Evolutionary conservation across 2,329 filamentous ascomycete genomes (phyloP).

Genomic region (Phialophora verrucosa): DNA sequence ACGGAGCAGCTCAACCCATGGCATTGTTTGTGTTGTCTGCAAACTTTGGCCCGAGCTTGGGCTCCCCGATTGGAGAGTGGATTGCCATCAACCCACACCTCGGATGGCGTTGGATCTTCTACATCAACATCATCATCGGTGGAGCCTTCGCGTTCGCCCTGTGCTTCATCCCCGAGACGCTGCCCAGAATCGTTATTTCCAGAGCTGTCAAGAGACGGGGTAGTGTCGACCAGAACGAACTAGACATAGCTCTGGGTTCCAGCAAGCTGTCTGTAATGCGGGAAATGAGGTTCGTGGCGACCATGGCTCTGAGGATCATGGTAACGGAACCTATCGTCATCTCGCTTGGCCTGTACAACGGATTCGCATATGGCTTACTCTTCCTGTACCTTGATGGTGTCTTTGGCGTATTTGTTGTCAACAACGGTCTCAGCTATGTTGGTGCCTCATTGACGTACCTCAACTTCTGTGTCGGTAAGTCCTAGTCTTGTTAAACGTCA

Average conservation of each 20-base stretch:
- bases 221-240: constrained; percentile 40
- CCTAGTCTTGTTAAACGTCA: not conserved
- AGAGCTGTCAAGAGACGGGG: constrained; percentile 43
- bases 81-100: constrained; percentile 47
- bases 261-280: constrained; percentile 47
- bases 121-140: constrained; percentile 50
- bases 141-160: constrained; percentile 46
- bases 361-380: constrained; percentile 51
- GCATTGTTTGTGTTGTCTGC: constrained; percentile 51
- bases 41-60: constrained; percentile 50
- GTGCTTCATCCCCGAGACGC: constrained; percentile 50
- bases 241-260: constrained; percentile 44
- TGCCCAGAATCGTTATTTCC: constrained; percentile 49
- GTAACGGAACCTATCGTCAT: constrained; percentile 52
- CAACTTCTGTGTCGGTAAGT: constrained; percentile 49
- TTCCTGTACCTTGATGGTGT: constrained; percentile 54
- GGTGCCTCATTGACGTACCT: constrained; percentile 50
- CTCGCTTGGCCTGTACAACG: constrained; percentile 46
- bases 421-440: constrained; percentile 50
- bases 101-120: constrained; percentile 47
- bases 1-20: constrained; percentile 51
- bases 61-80: constrained; percentile 50
- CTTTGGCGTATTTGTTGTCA: constrained; percentile 52
- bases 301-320: constrained; percentile 53
- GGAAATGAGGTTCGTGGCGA: constrained; percentile 50